A percentile compares a stretch with the other conserved stretches of the same genome.
Evolutionary conservation across 2,329 filamentous ascomycete species (phyloP).

Genomic region (Aspergillus ochraceus): DNA sequence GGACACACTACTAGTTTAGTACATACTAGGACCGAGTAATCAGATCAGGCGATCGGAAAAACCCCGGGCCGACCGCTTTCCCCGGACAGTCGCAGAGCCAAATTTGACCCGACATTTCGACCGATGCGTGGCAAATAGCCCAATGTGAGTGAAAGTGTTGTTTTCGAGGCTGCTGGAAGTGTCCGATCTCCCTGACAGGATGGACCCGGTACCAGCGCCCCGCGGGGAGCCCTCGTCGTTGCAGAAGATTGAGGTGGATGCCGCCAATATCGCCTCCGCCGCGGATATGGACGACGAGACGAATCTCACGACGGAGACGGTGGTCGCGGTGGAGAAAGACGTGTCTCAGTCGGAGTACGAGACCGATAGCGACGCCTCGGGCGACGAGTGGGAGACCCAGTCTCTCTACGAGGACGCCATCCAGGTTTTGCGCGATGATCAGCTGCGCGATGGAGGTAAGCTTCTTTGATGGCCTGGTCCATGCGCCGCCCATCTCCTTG

Average conservation of each 20-base stretch:
- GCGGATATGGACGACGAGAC: conserved; percentile 21
- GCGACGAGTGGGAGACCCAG: conserved; percentile 60
- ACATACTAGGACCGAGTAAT: conserved; percentile 1
- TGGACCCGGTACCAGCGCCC: conserved; percentile 40
- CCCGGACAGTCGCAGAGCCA: conserved; percentile 26
- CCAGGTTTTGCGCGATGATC: conserved; percentile 57
- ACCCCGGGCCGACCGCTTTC: conserved; percentile 26
- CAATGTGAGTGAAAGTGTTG: conserved; percentile 31
- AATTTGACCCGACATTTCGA: conserved; percentile 25
- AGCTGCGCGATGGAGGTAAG: conserved; percentile 49
- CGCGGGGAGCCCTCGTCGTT: conserved; percentile 32
- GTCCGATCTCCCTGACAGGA: conserved; percentile 34
- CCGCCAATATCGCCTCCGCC: conserved; percentile 28
- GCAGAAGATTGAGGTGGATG: conserved; percentile 39
- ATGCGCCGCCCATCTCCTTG: neutral
- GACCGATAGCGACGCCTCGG: conserved; percentile 36
- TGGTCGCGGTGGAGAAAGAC: conserved; percentile 30
- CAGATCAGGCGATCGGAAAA: conserved; percentile 27
- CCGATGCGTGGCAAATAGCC: conserved; percentile 27
- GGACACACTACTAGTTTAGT: neutral
- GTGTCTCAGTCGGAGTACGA: conserved; percentile 36
- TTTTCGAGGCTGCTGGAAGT: conserved; percentile 33
- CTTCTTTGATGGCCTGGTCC: conserved; percentile 26
- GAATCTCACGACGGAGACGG: conserved; percentile 24
- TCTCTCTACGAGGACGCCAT: conserved; percentile 65